These are phyloP conservation scores for Diaporthe sp. DNA, from an alignment of 2,329 filamentous ascomycete genomes.

Conservation along the genomic window DNA sequence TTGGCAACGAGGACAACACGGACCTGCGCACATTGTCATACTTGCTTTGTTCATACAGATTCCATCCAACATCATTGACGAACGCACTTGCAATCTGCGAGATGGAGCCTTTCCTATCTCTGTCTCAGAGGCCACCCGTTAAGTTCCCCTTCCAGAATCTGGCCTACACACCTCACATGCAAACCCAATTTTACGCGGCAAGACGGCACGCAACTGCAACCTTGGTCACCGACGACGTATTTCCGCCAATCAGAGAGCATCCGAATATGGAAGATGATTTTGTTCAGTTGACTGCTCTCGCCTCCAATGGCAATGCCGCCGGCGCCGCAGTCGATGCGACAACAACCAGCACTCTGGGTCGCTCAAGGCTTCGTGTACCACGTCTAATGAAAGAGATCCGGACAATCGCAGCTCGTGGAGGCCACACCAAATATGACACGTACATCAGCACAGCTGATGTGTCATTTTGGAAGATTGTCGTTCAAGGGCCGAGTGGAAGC, in stretches of 20 bases:
- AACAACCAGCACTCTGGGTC: background rate
- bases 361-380: background rate
- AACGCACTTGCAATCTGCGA: conserved; percentile 23
- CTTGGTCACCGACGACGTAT: background rate
- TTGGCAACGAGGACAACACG: conserved; percentile 6
- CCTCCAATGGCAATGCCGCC: background rate
- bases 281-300: background rate
- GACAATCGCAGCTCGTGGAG: background rate
- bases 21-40: conserved; percentile 16
- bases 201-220: background rate
- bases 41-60: conserved; percentile 14
- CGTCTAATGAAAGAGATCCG: conserved; percentile 25
- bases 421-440: conserved; percentile 41
- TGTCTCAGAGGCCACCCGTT: conserved; percentile 7
- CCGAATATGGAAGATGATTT: conserved; percentile 10
- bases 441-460: conserved; percentile 51
- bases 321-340: background rate
- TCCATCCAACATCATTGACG: conserved; percentile 1
- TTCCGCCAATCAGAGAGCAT: conserved; percentile 15
- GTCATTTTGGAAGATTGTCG: conserved; percentile 52
- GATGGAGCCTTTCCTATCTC: conserved; percentile 28
- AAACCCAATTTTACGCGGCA: background rate
- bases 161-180: background rate
- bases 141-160: background rate
- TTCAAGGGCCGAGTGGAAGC: conserved; percentile 41